A percentile compares a stretch with the other conserved stretches of the same genome.
Evolutionary conservation across 177 flowering plant genomes (phyloP).

Genomic region (Tripterygium wilfordii): DNA sequence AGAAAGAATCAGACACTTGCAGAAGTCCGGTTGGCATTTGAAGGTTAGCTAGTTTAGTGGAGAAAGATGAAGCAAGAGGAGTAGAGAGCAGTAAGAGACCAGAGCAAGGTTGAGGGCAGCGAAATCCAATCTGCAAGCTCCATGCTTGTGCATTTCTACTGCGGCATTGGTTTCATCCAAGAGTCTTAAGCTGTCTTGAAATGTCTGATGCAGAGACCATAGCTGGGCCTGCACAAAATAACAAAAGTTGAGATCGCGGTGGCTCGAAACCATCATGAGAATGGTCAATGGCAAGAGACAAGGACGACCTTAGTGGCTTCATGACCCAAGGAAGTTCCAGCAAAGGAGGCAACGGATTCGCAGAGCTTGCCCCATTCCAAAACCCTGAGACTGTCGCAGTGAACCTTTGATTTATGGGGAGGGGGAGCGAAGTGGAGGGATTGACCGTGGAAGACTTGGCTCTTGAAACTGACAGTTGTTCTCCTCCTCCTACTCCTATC

Average conservation of each 20-base stretch:
- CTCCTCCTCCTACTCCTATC: too few relatives aligned
- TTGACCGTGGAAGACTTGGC: too few relatives aligned
- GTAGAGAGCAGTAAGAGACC: conserved; percentile 21
- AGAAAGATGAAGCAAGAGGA: neutral
- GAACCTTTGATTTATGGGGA: conserved; percentile 10
- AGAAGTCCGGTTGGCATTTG: neutral
- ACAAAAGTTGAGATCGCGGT: neutral
- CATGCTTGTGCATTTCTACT: conserved; percentile 71
- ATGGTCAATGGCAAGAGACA: neutral
- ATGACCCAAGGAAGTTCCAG: conserved; percentile 75
- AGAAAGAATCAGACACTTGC: conserved; percentile 8
- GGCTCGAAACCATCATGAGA: neutral
- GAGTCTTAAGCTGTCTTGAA: conserved; percentile 62
- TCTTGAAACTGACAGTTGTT: too few relatives aligned
- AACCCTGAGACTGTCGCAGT: conserved; percentile 46
- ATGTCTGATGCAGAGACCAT: conserved; percentile 50
- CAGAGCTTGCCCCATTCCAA: conserved; percentile 90
- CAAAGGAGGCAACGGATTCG: conserved; percentile 74
- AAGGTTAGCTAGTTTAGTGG: neutral
- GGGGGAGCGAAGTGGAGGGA: too few relatives aligned
- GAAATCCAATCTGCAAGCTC: conserved; percentile 60
- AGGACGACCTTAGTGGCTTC: conserved; percentile 53
- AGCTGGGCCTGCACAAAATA: conserved; percentile 45
- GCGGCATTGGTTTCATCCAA: conserved; percentile 78
- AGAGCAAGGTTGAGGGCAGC: conserved; percentile 30